These are phyloP conservation scores for Chytridium lagenaria DNA, from an alignment of 371 early-diverging fungal species.

Conservation along the genomic window DNA sequence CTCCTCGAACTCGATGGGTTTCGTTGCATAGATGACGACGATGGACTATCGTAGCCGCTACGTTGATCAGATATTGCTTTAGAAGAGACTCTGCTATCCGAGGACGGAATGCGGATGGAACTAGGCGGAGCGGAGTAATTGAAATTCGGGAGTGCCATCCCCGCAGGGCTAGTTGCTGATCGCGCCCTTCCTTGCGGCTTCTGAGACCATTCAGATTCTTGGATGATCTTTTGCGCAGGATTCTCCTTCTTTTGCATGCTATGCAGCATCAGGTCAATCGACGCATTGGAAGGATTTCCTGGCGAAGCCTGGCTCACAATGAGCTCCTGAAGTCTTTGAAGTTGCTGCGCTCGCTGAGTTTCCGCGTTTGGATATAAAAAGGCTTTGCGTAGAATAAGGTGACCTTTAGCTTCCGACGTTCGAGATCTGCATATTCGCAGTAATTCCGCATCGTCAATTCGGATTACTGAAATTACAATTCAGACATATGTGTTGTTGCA, in stretches of 20 bases:
- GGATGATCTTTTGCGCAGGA: background rate
- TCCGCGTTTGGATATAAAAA: slow-evolving; percentile 3
- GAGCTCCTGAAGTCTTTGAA: slow-evolving; percentile 15
- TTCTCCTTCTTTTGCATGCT: slow-evolving; percentile 6
- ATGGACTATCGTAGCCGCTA: background rate
- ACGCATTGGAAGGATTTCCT: slow-evolving; percentile 12
- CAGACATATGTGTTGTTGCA: background rate
- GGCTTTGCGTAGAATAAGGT: slow-evolving; percentile 16
- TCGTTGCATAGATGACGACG: background rate
- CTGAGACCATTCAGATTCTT: background rate
- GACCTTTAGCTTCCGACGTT: slow-evolving; percentile 29
- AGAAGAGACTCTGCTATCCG: slow-evolving; percentile 17
- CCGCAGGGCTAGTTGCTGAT: slow-evolving; percentile 4
- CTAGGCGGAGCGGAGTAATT: background rate
- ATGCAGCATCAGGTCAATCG: slow-evolving; percentile 15
- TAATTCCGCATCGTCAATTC: slow-evolving; percentile 38
- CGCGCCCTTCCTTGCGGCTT: background rate
- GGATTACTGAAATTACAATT: slow-evolving; percentile 9
- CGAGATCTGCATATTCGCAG: slow-evolving; percentile 38
- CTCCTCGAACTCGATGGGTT: background rate
- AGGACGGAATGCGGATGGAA: slow-evolving; percentile 2
- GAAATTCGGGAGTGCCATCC: background rate
- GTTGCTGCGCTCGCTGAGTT: slow-evolving; percentile 5
- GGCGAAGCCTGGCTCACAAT: background rate
- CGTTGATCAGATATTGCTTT: background rate